Evolutionary conservation across 805 yeast genomes (phyloP).

Genomic region (Candida loeiensis): DNA sequence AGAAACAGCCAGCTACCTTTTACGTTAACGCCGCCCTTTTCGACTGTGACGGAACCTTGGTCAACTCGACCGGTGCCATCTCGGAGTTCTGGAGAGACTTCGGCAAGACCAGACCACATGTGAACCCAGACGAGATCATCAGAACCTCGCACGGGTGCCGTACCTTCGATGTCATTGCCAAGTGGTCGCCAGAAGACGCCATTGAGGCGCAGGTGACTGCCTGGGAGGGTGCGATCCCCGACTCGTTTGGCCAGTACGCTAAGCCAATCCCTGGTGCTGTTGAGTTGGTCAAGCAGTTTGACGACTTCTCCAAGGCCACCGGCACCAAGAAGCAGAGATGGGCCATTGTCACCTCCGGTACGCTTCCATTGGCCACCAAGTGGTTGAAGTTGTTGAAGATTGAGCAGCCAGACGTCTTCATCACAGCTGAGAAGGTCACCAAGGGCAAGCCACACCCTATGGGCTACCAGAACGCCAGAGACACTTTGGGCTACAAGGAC

Average conservation of each 20-base stretch:
- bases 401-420: constrained; percentile 67
- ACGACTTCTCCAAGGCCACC: constrained; percentile 43
- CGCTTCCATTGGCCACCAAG: constrained; percentile 68
- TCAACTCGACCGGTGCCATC: constrained; percentile 78
- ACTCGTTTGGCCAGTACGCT: constrained; percentile 68
- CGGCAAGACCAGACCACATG: constrained; percentile 62
- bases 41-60: constrained; percentile 86
- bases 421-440: constrained; percentile 76
- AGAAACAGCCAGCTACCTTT: constrained; percentile 42
- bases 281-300: constrained; percentile 54
- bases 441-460: constrained; percentile 86
- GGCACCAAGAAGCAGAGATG: constrained; percentile 53
- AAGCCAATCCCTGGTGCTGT: constrained; percentile 74
- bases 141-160: constrained; percentile 80
- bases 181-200: constrained; percentile 74
- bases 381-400: constrained; percentile 69
- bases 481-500: constrained; percentile 39
- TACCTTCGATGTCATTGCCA: constrained; percentile 71
- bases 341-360: constrained; percentile 88
- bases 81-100: constrained; percentile 79
- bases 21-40: constrained; percentile 54
- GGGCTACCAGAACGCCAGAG: constrained; percentile 66
- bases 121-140: constrained; percentile 67
- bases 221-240: constrained; percentile 68
- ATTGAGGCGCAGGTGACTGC: constrained; percentile 59